phyloP scores from a whole-genome alignment of 2,329 filamentous ascomycete genomes.

The Ceratocystis albifundus region DNA sequence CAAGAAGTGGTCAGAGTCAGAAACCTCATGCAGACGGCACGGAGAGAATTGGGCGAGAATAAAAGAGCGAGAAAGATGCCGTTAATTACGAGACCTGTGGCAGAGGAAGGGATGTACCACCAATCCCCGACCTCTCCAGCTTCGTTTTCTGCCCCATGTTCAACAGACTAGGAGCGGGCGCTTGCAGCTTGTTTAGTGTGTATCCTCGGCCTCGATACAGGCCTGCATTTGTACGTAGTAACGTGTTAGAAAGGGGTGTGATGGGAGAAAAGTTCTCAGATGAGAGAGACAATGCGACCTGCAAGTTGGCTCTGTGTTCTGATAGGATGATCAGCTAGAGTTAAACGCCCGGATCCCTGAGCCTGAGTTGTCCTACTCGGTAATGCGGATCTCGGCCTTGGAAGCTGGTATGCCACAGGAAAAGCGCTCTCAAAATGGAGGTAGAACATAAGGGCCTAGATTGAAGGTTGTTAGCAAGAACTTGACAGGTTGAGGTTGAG shows the following conservation, averaged over 20 bases:
- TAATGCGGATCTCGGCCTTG: neutral
- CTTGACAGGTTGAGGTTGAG: no score
- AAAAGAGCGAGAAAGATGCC: neutral
- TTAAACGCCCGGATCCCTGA: constrained; percentile 16
- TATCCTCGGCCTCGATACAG: constrained; percentile 9
- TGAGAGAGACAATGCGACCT: constrained; percentile 10
- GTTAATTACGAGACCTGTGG: constrained; percentile 5
- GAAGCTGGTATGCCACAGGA: neutral
- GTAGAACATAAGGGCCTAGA: neutral
- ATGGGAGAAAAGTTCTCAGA: neutral
- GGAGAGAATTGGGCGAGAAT: constrained; percentile 28
- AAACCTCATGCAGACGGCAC: constrained; percentile 27
- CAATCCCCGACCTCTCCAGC: constrained; percentile 4
- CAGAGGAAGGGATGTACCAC: neutral
- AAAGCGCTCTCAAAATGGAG: neutral
- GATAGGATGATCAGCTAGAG: constrained; percentile 9
- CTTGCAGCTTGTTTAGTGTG: neutral
- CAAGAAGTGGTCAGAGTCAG: neutral
- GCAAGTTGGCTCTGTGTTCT: neutral
- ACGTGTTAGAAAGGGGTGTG: neutral
- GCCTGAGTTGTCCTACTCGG: constrained; percentile 5
- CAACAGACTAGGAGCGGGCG: neutral
- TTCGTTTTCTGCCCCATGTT: neutral
- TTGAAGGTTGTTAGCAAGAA: neutral
- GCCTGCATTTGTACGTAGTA: neutral